phyloP scores from a whole-genome alignment of 352 stramenopile species.

The Pythium aquatile region DNA sequence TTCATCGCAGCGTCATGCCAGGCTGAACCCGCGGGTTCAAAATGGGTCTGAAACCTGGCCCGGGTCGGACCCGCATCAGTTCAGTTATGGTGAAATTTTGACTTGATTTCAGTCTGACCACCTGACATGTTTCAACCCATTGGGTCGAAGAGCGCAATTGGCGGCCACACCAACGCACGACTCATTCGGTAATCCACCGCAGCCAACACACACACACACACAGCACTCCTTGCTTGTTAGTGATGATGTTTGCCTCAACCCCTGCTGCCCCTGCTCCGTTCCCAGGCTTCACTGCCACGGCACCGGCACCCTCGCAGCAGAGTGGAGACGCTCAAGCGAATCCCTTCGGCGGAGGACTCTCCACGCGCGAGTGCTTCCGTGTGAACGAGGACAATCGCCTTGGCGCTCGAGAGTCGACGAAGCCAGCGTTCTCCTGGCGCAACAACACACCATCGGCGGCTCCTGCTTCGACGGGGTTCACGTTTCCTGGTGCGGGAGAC shows the following conservation, averaged over 20 bases:
- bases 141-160: neutral
- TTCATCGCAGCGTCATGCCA: neutral
- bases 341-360: slow-evolving; percentile 6
- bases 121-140: neutral
- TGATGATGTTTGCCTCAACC: neutral
- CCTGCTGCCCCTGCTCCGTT: neutral
- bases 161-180: neutral
- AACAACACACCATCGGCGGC: neutral
- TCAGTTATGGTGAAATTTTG: neutral
- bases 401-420: no score
- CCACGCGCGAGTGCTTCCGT: slow-evolving; percentile 16
- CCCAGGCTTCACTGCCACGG: neutral
- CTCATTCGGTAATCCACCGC: neutral
- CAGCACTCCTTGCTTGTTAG: neutral
- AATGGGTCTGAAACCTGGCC: neutral
- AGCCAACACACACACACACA: neutral
- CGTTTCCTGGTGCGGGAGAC: neutral
- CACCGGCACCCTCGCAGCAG: neutral
- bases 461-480: neutral
- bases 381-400: slow-evolving; percentile 22
- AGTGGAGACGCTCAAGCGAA: neutral
- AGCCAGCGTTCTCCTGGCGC: slow-evolving; percentile 8
- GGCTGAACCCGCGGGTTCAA: neutral
- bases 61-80: neutral
- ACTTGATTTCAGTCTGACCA: slow-evolving; percentile 11